Conservation (phyloP, 148 eudicot species). For the Vaccinium vitisidaea region DNA sequence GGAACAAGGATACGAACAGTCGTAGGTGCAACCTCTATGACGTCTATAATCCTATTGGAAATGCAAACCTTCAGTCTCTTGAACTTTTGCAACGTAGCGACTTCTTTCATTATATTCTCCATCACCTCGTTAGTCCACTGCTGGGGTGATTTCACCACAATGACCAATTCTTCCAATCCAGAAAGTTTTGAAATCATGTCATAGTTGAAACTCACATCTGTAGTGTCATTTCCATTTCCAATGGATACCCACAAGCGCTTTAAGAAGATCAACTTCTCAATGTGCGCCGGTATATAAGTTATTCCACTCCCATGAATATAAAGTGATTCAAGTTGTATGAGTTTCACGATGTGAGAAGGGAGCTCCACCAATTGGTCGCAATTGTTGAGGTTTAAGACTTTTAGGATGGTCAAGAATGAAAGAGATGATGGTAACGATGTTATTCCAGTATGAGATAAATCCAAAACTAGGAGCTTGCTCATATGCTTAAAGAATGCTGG, state of each 20-base stretch:
- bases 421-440: constrained; percentile 12
- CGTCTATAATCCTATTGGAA: not conserved
- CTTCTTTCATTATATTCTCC: not conserved
- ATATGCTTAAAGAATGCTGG: constrained; percentile 13
- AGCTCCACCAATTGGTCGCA: constrained; percentile 12
- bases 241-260: constrained; percentile 20
- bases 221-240: not conserved
- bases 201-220: not conserved
- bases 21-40: not conserved
- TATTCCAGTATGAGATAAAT: constrained; percentile 17
- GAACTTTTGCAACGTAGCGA: not conserved
- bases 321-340: constrained; percentile 20
- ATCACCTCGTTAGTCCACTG: not conserved
- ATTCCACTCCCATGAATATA: constrained; percentile 23
- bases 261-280: not conserved
- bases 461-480: constrained; percentile 20
- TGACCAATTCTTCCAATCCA: constrained; percentile 17
- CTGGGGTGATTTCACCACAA: constrained; percentile 12
- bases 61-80: not conserved
- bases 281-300: not conserved
- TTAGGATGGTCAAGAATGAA: not conserved
- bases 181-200: constrained; percentile 11
- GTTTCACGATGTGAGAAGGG: not conserved
- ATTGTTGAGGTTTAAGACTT: constrained; percentile 12
- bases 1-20: not conserved